Evolutionary conservation across 1,284 basidiomycete genomes (phyloP), one percentile per base, ranked within the genome.

Genomic region (Lentinus polychrous): DNA sequence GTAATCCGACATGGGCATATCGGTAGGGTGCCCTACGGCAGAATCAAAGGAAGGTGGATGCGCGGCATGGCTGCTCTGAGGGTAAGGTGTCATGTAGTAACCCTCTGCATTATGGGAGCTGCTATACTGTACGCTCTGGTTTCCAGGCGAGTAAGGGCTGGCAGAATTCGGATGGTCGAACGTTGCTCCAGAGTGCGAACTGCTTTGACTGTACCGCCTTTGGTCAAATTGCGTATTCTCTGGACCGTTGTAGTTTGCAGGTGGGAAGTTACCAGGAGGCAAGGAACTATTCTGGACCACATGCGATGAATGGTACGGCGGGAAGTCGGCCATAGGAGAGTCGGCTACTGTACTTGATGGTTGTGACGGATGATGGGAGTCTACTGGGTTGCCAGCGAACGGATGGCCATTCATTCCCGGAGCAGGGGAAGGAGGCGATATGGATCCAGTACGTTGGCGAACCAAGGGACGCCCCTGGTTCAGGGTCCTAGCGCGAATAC

Each of bases 401-500:
- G 52, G 38, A 17, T 46, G 50, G 3, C 17, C 12, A 40, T 40
- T 40, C 17, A 40, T 40, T 12, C 12, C 20, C 8, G 17, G 17
- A 43, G 39, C 49, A 27, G 18, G 49, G 49, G 50, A 36, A 22
- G 32, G 36, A 15, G 55, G 49, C 11, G 60, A 55, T 33, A 57
- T 50, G 14, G 58, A 58, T 47, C 54, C 50, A 3, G 59, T 60
- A 20, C 60, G 56, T 48, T 50, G 58, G 23, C 57, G 52, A 34
- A 51, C 27, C 11, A 52, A 35, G 1, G 48, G 43, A 46, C 55
- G 55, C n/a, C 48, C 55, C 15, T 57, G 57, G 35, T 52, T 50
- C 32, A 20, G n/a, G 1, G 54, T 52, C 8, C 64, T 59, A 8
- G 56, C 49, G 27, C 62, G 61, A 23, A 66, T 60, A 22, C 57